Evolutionary conservation across 139 green algal species (phyloP), one percentile per base, ranked within the genome.

Genomic region (Chlamydomonas sp.): DNA sequence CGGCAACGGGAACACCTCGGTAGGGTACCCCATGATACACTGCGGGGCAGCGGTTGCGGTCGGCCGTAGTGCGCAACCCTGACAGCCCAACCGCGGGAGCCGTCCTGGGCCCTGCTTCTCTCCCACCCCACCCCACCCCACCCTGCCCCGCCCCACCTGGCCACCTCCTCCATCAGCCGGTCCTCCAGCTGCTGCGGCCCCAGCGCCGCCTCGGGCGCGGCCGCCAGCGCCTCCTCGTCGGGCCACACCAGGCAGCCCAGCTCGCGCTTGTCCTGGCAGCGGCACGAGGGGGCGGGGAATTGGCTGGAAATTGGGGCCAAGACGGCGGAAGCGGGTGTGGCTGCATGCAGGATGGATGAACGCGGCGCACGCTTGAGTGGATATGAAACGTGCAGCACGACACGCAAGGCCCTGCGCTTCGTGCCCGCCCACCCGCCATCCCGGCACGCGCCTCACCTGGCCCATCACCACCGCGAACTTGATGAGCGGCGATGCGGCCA

Each of bases 391-490:
- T 16, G 9, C 9, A 9, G 64, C 10, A 9, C 60, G 14, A 72
- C 88, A 90, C 91, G 66, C 94, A 90, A 49, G 31, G 31, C 31
- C 31, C 31, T 49, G 31, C 31, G 31, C 31, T 49, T 49, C 31
- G 31, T 49, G 31, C 31, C 31, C 31, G 31, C 31, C 31, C 31
- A 49, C 31, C 31, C 31, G 31, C 31, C 31, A 49, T 49, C 31
- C 31, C 31, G 31, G 31, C 31, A 49, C 31, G 31, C 31, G 31
- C 31, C 58, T 4, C 62, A 87, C 83, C 83, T 87, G 83, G 16
- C 97, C 97, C n/a, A 98, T 74, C 64, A 99, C 78, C 71, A 98
- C 93, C 20, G 93, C 91, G 85, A 98, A 95, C 90, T 94, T 93
- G 87, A 98, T 93, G 58, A 95, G 85, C 6, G 90, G 85, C 49